Base-by-base conservation (phyloP, 163 green algal genomes). In the Chlamydomonas reinhardtii region DNA sequence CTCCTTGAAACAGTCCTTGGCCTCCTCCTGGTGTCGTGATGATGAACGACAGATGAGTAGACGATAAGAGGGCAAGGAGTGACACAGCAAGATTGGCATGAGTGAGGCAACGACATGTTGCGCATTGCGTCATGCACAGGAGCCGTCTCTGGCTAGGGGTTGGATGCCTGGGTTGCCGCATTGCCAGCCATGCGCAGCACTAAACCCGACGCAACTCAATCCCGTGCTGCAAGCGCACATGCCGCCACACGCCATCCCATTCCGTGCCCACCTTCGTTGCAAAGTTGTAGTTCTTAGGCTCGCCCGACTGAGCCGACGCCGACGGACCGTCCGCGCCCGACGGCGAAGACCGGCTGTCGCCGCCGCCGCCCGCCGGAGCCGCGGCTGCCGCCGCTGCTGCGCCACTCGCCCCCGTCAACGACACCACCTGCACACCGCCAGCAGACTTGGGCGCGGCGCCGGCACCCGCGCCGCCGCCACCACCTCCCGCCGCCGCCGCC, bases 1-100 rank as follows among this genome's bases (percentile, higher is more conserved):
- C 91, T 94, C 89, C 92, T 96, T 97, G 93, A 98, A 98, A 9
- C 94, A 95, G 48, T 95, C 93, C 88, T 96, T 97, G 37, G 94
- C 95, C 89, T 98, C 96, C 66, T 92, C 93, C 85, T 94, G 89
- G 20, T 2, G 56, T 2, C 19, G 56, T 6, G 2, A 48, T 5
- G 5, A 8, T 8, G 39, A 8, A 48, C 39, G 39, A 8, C 5
- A 8, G 39, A 5, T 5, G 39, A 8, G 39, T 5, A 5, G 39
- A 48, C 39, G n/a, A 48, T 48, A 5, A 48, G 39, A 48, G 39
- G 39, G 5, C 5, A 48, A 48, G 5, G 39, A 8, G 39, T 48
- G 39, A 48, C 8, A 48, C 5, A 48, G 39, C 39, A 48, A 48
- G 39, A n/a, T n/a, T n/a, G n/a, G n/a, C n/a, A n/a, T n/a, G n/a